Percentiles rank a stretch among this genome's conserved stretches.
phyloP scores from a whole-genome alignment of 495 filamentous ascomycete species.

The Paragyromitra xinjiangensis region DNA sequence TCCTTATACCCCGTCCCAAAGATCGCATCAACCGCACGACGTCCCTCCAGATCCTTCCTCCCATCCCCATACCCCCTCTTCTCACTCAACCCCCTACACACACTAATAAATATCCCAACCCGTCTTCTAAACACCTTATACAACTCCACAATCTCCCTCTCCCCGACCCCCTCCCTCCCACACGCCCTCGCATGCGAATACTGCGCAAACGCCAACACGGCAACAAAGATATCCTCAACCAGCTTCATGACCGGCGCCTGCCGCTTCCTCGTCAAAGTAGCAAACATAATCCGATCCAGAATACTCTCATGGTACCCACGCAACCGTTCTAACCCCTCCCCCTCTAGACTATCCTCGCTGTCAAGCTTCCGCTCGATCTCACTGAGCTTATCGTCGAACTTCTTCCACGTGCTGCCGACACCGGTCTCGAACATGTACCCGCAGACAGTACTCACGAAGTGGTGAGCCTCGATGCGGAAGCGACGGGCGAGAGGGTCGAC shows the following conservation, averaged over 20 bases:
- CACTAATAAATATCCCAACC: conserved; percentile 72
- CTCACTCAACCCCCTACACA: conserved; percentile 68
- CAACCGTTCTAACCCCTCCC: conserved; percentile 69
- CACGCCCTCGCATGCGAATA: conserved; percentile 61
- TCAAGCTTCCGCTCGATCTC: conserved; percentile 69
- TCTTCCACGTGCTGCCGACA: conserved; percentile 73
- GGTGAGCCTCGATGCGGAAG: conserved; percentile 78
- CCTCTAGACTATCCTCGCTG: conserved; percentile 50
- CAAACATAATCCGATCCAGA: conserved; percentile 81
- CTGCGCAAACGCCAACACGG: conserved; percentile 74
- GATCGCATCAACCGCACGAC: conserved; percentile 57
- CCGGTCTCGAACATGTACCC: conserved; percentile 81
- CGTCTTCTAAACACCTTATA: conserved; percentile 73
- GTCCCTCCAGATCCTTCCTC: conserved; percentile 59
- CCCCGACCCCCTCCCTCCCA: conserved; percentile 60
- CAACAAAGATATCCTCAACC: conserved; percentile 78
- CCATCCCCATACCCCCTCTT: conserved; percentile 67
- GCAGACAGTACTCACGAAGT: conserved; percentile 74
- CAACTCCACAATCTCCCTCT: conserved; percentile 63
- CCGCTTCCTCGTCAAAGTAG: conserved; percentile 73
- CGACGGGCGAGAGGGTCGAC: conserved; percentile 63
- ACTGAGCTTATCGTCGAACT: conserved; percentile 72
- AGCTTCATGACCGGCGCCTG: conserved; percentile 76
- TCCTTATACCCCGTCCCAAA: conserved; percentile 52
- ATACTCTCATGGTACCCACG: conserved; percentile 75